Conservation (phyloP, 176 grass and related monocot species). For the Luzula sylvatica region DNA sequence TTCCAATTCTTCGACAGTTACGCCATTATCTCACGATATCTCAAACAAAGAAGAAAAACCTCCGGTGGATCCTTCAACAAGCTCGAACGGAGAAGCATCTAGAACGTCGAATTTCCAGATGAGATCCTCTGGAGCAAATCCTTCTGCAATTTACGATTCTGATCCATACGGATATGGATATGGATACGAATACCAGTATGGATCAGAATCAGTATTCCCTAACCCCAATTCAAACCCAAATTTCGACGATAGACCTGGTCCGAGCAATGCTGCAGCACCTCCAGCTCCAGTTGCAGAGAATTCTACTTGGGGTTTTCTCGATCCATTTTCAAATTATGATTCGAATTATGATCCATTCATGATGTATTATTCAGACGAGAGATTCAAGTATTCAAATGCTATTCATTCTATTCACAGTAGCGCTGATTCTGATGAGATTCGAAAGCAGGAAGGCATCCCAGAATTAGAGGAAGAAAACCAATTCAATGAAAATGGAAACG, state of each 20-base stretch:
- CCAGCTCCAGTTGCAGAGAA: constrained; percentile 22
- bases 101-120: neutral
- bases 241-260: constrained; percentile 18
- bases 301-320: constrained; percentile 62
- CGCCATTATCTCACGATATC: constrained; percentile 14
- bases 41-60: constrained; percentile 12
- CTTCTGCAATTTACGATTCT: neutral
- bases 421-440: constrained; percentile 45
- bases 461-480: constrained; percentile 75
- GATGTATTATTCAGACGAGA: constrained; percentile 20
- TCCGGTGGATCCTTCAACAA: constrained; percentile 10
- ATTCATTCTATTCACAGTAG: constrained; percentile 15
- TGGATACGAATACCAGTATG: constrained; percentile 21
- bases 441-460: constrained; percentile 78
- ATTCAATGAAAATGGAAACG: constrained; percentile 8
- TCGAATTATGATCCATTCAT: constrained; percentile 34
- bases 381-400: constrained; percentile 1
- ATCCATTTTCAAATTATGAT: constrained; percentile 54
- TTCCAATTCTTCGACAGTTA: constrained; percentile 9
- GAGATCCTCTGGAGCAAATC: neutral
- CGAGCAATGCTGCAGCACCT: constrained; percentile 29
- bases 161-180: constrained; percentile 29
- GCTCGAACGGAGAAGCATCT: constrained; percentile 1
- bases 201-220: neutral
- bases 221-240: constrained; percentile 7